phyloP scores from a whole-genome alignment of 208 protist genomes.

The Strigomonas culicis region DNA sequence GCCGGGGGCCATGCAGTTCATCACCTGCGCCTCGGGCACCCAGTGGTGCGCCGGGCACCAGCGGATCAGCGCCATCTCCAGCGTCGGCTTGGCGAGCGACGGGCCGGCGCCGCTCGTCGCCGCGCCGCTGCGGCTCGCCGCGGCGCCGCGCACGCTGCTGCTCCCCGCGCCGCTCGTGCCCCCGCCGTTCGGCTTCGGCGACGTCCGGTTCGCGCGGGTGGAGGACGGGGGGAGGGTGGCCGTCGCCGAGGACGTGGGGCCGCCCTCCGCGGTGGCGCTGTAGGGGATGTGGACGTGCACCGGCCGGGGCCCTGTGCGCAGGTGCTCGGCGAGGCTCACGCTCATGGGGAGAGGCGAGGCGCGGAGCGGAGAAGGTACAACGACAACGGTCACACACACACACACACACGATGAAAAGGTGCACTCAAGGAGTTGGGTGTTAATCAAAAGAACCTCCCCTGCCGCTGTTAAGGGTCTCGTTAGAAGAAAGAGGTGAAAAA shows the following conservation, averaged over 20 bases:
- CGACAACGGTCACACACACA: too few relatives aligned
- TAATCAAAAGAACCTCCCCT: too few relatives aligned
- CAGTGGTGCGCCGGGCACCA: constrained; percentile 54
- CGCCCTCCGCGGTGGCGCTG: neutral
- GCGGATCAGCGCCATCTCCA: constrained; percentile 45
- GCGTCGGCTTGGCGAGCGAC: constrained; percentile 12
- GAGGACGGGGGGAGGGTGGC: neutral
- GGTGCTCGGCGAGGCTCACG: too few relatives aligned
- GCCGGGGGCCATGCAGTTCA: constrained; percentile 81
- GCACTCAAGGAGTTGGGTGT: too few relatives aligned
- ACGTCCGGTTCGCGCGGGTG: neutral
- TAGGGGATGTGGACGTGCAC: neutral
- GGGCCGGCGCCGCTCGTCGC: too few relatives aligned
- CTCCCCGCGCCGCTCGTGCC: neutral
- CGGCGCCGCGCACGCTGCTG: neutral
- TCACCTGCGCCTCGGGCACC: constrained; percentile 69
- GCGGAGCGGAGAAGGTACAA: too few relatives aligned
- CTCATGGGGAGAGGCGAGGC: too few relatives aligned
- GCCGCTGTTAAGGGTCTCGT: neutral
- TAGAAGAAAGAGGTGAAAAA: neutral
- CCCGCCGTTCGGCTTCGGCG: neutral
- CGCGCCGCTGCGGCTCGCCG: neutral
- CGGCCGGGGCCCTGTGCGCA: too few relatives aligned
- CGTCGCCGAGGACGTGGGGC: neutral
- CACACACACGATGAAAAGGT: too few relatives aligned